Base-by-base conservation (phyloP, 1,284 basidiomycete species). In the Cystobasidiaceae sp. region DNA sequence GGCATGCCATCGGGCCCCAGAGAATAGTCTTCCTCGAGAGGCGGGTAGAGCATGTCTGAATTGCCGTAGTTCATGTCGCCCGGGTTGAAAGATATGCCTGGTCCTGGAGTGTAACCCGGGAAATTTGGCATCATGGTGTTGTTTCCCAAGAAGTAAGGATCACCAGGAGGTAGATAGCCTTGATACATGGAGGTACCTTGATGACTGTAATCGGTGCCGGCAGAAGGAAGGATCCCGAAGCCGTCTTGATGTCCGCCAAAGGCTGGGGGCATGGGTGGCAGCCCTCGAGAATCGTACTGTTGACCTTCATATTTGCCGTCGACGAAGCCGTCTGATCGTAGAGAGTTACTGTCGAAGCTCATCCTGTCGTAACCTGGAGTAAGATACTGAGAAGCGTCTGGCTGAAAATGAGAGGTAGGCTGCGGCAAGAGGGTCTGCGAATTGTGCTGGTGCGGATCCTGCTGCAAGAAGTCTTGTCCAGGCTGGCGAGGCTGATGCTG, bases 211-310 rank as follows among this genome's bases (percentile, higher is more conserved):
- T 39, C 37, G 37, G n/a, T 11, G 37, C 37, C 37, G 37, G 11
- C n/a, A n/a, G 37, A 39, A 39, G 37, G 37, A 39, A n/a, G 51
- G 4, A 54, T 7, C 3, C 30, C n/a, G 27, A 25, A 34, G 17
- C 30, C 19, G 7, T 37, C 4, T 19, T 56, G 39, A 4, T 25
- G 37, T 21, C 37, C 39, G 27, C 54, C 54, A 19, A 43, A 56
- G 15, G 54, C 54, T 19, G 23, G 28, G 28, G 54, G 54, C 54
- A 56, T 56, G 27, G 54, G 54, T 25, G 54, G 54, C 39, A 56
- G 21, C 25, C 37, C 37, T 17, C 39, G 45, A 21, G 45, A 21
- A 27, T 56, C 54, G 41, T 44, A 56, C 37, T n/a, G n/a, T n/a
- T 56, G 54, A 44, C 11, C 27, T 13, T 43, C 27, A 44, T n/a